These are phyloP conservation scores for Candida pseudoviswanathii DNA, from an alignment of 1,139 yeast genomes.

Conservation along the genomic window DNA sequence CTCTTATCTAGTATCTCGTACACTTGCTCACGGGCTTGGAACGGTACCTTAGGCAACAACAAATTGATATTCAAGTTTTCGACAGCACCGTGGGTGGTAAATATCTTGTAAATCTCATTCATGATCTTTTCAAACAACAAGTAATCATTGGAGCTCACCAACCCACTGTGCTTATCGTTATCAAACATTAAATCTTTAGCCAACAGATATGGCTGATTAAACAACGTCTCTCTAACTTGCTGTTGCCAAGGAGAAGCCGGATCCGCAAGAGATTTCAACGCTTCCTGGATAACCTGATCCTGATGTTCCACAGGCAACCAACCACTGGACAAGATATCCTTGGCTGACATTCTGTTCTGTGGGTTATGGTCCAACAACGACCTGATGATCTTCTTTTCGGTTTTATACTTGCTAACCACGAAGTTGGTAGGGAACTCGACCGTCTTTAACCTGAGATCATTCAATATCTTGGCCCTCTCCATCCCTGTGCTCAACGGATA, in stretches of 20 bases:
- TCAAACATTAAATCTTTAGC: conserved; percentile 86
- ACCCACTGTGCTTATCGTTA: conserved; percentile 24
- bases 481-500: conserved; percentile 81
- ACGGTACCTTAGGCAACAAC: conserved; percentile 80
- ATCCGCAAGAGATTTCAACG: conserved; percentile 79
- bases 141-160: conserved; percentile 35
- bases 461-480: conserved; percentile 81
- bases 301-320: conserved; percentile 85
- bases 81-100: conserved; percentile 83
- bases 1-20: conserved; percentile 82
- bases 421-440: conserved; percentile 73
- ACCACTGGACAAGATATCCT: conserved; percentile 73
- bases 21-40: conserved; percentile 63
- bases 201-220: conserved; percentile 77
- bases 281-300: conserved; percentile 87
- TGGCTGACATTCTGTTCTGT: conserved; percentile 74
- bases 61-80: conserved; percentile 57
- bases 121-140: conserved; percentile 53
- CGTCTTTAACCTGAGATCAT: conserved; percentile 57
- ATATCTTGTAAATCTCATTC: conserved; percentile 58
- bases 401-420: conserved; percentile 46
- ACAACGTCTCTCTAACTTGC: conserved; percentile 83
- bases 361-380: conserved; percentile 80
- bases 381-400: conserved; percentile 67
- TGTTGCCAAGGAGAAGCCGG: conserved; percentile 95